Base-by-base conservation (phyloP, 805 yeast species). In the Saccharomycopsis guyanensis region DNA sequence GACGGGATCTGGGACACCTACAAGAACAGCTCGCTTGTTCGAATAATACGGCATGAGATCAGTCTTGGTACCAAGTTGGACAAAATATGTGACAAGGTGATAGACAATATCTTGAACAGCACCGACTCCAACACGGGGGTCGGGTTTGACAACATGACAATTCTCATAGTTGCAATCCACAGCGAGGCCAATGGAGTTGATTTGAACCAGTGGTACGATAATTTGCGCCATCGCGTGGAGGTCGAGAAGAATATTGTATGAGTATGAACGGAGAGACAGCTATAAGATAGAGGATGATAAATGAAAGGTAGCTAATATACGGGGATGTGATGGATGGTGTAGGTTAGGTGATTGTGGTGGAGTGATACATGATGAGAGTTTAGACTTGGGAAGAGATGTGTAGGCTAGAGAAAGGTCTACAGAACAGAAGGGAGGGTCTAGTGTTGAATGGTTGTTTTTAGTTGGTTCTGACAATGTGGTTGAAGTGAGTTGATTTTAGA, bases 1-100 rank as follows among this genome's bases (percentile, higher is more conserved):
- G 94, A 84, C 63, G 94, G 94, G 38, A 78, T 84, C 39, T 84
- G 89, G 91, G 93, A 84, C 60, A 72, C 78, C 32, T 75, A 73
- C 56, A 76, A 75, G 49, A 79, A 80, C 53, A 70, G 68, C 38
- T 75, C 77, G 43, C 57, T 84, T 44, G 64, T 79, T 1, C 61
- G 66, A 19, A 61, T 75, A 31, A 73, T 84, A 29, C 68, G 86
- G 55, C 75, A 75, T 51, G 74, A 78, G 52, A 61, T 83, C 44
- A 66, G 75, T 0, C 55, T 73, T 25, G 87, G 84, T 1, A 69
- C 77, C 62, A 72, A 69, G 48, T 60, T 82, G 19, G 76, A 78
- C 37, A 77, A 75, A 38, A 78, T 82, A 19, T 69, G 75, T 16
- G 80, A 78, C 43, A 70, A 71, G 46, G 60, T 83, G 2, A 61